A percentile compares a stretch with the other conserved stretches of the same genome.
Conservation (phyloP, 2,329 filamentous ascomycete species). For the Trichoderma citrinoviride region DNA sequence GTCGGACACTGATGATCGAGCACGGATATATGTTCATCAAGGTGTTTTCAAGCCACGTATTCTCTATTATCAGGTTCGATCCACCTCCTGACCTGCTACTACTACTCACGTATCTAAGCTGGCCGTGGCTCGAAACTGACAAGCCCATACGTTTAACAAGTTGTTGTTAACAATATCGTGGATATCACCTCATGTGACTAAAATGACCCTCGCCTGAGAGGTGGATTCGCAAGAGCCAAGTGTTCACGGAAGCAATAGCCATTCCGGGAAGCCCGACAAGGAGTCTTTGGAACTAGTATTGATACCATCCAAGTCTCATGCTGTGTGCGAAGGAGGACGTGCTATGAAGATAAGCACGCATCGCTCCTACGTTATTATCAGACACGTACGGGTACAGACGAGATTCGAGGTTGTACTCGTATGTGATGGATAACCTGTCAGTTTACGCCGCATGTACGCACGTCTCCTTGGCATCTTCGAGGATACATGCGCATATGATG, state of each 20-base stretch:
- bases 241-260: slow-evolving; percentile 3
- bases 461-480: background rate
- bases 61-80: too few species aligned
- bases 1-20: background rate
- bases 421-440: slow-evolving; percentile 12
- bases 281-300: background rate
- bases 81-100: background rate
- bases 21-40: background rate
- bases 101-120: background rate
- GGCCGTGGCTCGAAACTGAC: background rate
- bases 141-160: background rate
- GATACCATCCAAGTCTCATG: background rate
- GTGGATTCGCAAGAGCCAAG: background rate
- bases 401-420: background rate
- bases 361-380: background rate
- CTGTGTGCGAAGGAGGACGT: background rate
- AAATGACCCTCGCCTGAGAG: background rate
- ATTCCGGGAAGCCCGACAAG: slow-evolving; percentile 13
- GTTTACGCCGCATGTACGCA: too few species aligned
- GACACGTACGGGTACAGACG: background rate
- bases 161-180: background rate
- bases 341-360: background rate
- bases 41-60: too few species aligned
- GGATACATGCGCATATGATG: too few species aligned
- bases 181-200: slow-evolving; percentile 3